Evolutionary conservation across 2,329 filamentous ascomycete species (phyloP).

Genomic region (Colletotrichum sp.): DNA sequence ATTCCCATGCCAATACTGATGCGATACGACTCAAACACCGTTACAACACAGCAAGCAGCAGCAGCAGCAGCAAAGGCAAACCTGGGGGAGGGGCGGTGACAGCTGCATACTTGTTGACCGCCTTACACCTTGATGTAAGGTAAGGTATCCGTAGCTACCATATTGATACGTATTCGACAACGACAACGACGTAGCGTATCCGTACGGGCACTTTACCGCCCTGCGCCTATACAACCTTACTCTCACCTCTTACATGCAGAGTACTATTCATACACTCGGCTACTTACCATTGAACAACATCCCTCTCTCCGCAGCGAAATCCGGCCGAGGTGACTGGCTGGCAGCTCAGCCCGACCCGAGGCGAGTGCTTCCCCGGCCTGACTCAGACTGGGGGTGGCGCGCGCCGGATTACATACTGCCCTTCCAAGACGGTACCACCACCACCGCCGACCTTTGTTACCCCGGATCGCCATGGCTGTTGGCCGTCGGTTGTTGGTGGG

Average conservation of each 20-base stretch:
- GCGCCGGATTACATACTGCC: neutral
- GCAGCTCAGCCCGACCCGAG: neutral
- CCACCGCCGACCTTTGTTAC: neutral
- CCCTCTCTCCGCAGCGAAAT: neutral
- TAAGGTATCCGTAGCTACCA: neutral
- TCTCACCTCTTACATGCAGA: neutral
- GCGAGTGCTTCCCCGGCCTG: slow-evolving; percentile 11
- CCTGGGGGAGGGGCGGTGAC: slow-evolving; percentile 5
- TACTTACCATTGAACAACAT: neutral
- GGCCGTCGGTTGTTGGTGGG: neutral
- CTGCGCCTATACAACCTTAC: neutral
- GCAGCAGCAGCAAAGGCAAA: neutral
- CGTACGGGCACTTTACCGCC: neutral
- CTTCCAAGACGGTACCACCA: neutral
- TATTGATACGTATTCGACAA: neutral
- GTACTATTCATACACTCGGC: neutral
- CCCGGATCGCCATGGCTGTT: slow-evolving; percentile 10
- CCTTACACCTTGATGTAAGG: neutral
- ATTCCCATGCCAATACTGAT: neutral
- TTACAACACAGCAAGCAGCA: neutral
- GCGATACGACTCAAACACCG: slow-evolving; percentile 6
- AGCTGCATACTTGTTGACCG: slow-evolving; percentile 6
- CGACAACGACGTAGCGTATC: neutral
- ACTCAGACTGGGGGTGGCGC: slow-evolving; percentile 20
- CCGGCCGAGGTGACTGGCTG: neutral